Evolutionary conservation across 2,329 filamentous ascomycete genomes (phyloP).

Genomic region (Aspergillus viridinutans): DNA sequence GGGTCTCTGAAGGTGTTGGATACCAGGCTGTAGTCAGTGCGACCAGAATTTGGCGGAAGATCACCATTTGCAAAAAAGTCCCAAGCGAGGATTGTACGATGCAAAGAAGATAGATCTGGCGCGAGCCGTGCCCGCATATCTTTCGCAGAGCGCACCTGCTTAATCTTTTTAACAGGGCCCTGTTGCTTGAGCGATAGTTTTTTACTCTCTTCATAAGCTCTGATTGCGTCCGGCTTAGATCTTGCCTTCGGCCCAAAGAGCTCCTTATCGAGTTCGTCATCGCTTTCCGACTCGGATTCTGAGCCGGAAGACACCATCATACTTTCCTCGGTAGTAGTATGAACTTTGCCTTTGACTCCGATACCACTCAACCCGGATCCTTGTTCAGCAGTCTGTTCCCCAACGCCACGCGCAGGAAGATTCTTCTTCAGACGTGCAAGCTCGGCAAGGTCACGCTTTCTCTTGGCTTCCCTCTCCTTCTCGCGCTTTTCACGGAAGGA

Average conservation of each 20-base stretch:
- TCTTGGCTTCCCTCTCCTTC: constrained; percentile 69
- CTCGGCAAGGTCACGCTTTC: constrained; percentile 65
- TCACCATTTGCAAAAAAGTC: constrained; percentile 89
- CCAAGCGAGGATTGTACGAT: constrained; percentile 85
- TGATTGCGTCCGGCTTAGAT: constrained; percentile 38
- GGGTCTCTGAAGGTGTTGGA: constrained; percentile 73
- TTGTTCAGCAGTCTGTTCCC: constrained; percentile 62
- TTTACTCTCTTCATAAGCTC: constrained; percentile 46
- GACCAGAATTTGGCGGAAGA: constrained; percentile 70
- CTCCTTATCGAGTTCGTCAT: constrained; percentile 69
- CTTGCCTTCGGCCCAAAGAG: constrained; percentile 52
- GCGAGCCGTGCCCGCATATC: constrained; percentile 91
- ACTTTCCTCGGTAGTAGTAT: constrained; percentile 66
- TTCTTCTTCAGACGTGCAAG: constrained; percentile 65
- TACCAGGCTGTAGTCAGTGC: constrained; percentile 69
- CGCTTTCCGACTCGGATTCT: constrained; percentile 68
- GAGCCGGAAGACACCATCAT: constrained; percentile 76
- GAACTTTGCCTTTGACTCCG: constrained; percentile 72
- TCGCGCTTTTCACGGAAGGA: constrained; percentile 71
- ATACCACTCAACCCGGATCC: constrained; percentile 73
- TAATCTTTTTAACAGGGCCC: constrained; percentile 77
- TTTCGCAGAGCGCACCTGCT: constrained; percentile 75
- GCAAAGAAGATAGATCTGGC: constrained; percentile 79
- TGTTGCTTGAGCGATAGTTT: constrained; percentile 53
- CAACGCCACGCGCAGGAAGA: constrained; percentile 46